Percentiles rank a stretch among this genome's conserved stretches.
These are phyloP conservation scores for Aspergillus asperescens DNA, from an alignment of 495 filamentous ascomycete species.

Conservation along the genomic window DNA sequence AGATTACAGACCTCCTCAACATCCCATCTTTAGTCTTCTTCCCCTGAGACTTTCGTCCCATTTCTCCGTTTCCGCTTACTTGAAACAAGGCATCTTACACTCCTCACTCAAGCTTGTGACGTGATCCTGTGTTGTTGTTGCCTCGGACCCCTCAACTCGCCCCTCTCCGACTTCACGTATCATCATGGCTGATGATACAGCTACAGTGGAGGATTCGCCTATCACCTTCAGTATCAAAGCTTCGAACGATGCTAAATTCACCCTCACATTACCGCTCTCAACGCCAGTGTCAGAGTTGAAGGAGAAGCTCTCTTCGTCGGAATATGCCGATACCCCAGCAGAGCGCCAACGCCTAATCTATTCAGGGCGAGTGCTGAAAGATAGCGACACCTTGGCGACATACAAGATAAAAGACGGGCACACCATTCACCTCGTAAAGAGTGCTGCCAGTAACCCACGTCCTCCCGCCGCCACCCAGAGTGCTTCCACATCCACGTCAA, in stretches of 20 bases:
- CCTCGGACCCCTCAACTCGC: conserved; percentile 10
- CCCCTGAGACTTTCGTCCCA: background rate
- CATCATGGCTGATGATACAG: conserved; percentile 47
- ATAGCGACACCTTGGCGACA: conserved; percentile 72
- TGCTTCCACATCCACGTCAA: conserved; percentile 41
- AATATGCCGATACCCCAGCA: conserved; percentile 77
- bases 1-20: background rate
- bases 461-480: conserved; percentile 52
- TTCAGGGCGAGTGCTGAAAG: conserved; percentile 92
- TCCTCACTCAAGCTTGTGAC: conserved; percentile 7
- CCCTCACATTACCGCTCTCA: conserved; percentile 69
- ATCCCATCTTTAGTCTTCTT: background rate
- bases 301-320: conserved; percentile 68
- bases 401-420: conserved; percentile 97
- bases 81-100: background rate
- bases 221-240: conserved; percentile 95
- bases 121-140: conserved; percentile 11
- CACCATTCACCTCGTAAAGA: conserved; percentile 93
- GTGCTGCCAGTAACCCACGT: conserved; percentile 81
- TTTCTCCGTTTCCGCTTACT: background rate
- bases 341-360: conserved; percentile 95
- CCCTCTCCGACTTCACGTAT: conserved; percentile 14
- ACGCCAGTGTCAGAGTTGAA: conserved; percentile 83
- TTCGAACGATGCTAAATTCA: conserved; percentile 77
- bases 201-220: conserved; percentile 43